phyloP scores from a whole-genome alignment of 768 basidiomycete species.

The Sarcomyxa edulis region DNA sequence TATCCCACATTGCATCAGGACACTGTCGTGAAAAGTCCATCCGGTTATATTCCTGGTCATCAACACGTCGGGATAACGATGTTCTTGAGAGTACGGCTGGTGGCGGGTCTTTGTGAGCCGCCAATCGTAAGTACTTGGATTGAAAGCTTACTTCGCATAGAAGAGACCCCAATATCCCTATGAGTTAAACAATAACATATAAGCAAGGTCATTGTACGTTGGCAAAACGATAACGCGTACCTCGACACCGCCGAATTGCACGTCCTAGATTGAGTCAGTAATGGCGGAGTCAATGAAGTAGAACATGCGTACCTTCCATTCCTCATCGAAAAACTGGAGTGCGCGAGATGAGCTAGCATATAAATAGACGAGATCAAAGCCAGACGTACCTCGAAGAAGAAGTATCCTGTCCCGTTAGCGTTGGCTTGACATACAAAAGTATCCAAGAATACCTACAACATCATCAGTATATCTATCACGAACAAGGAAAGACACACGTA shows the following conservation, averaged over 20 bases:
- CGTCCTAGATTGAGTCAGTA: conserved; percentile 30
- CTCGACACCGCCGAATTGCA: conserved; percentile 75
- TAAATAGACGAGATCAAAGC: not conserved
- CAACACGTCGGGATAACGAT: conserved; percentile 62
- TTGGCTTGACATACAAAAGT: conserved; percentile 88
- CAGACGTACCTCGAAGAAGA: conserved; percentile 70
- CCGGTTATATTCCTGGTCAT: conserved; percentile 22
- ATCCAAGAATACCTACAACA: conserved; percentile 72
- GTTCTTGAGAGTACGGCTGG: conserved; percentile 66
- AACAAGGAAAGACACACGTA: conserved; percentile 11
- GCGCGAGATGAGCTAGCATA: not conserved
- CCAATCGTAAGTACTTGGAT: not conserved
- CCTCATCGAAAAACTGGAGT: conserved; percentile 68
- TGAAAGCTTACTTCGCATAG: conserved; percentile 43
- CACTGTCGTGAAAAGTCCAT: not conserved
- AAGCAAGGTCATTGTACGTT: not conserved
- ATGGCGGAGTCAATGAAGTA: conserved; percentile 3
- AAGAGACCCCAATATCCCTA: conserved; percentile 65
- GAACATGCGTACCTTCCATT: conserved; percentile 60
- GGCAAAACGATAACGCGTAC: conserved; percentile 9
- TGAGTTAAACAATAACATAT: conserved; percentile 5
- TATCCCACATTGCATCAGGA: too few species aligned
- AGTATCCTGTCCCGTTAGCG: conserved; percentile 74
- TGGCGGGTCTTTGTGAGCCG: conserved; percentile 18
- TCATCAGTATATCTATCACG: conserved; percentile 4